A percentile compares a stretch with the other conserved stretches of the same genome.
Evolutionary conservation across 2,329 filamentous ascomycete species (phyloP).

Genomic region (Ascocoryne sarcoides): DNA sequence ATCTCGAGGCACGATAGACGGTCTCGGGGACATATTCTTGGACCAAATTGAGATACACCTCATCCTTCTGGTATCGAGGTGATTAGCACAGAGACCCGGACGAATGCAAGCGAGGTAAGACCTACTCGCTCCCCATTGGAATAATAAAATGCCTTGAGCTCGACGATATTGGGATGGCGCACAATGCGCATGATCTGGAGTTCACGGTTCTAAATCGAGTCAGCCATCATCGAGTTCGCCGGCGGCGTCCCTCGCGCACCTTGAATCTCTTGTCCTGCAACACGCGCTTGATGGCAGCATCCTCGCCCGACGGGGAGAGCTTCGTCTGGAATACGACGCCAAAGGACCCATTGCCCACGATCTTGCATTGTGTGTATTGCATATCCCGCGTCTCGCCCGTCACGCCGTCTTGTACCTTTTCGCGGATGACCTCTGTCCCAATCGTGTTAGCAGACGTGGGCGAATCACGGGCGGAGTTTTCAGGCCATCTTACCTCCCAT

Average conservation of each 20-base stretch:
- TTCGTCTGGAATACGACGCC: constrained; percentile 99
- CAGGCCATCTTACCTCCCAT: constrained; percentile 73
- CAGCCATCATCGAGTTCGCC: constrained; percentile 20
- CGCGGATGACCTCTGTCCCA: constrained; percentile 79
- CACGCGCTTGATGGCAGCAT: constrained; percentile 97
- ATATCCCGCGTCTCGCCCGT: constrained; percentile 95
- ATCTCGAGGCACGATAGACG: constrained; percentile 92
- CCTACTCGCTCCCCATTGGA: constrained; percentile 94
- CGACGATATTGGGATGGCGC: constrained; percentile 96
- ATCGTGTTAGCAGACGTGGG: constrained; percentile 20
- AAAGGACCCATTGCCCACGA: constrained; percentile 97
- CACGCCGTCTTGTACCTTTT: constrained; percentile 97
- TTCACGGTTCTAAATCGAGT: constrained; percentile 73
- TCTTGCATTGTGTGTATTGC: constrained; percentile 99
- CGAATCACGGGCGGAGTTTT: constrained; percentile 1
- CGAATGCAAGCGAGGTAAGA: constrained; percentile 26
- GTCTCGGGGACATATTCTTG: constrained; percentile 98
- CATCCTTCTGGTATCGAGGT: constrained; percentile 65
- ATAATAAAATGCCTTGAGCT: constrained; percentile 99
- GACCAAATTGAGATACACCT: constrained; percentile 96
- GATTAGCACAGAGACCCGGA: constrained; percentile 5
- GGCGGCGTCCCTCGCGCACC: constrained; percentile 43
- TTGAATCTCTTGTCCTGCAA: constrained; percentile 99
- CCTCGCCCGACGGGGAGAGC: constrained; percentile 92
- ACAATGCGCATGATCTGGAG: constrained; percentile 99